phyloP scores from a whole-genome alignment of 1,284 basidiomycete species.

The Irpex lacteus region DNA sequence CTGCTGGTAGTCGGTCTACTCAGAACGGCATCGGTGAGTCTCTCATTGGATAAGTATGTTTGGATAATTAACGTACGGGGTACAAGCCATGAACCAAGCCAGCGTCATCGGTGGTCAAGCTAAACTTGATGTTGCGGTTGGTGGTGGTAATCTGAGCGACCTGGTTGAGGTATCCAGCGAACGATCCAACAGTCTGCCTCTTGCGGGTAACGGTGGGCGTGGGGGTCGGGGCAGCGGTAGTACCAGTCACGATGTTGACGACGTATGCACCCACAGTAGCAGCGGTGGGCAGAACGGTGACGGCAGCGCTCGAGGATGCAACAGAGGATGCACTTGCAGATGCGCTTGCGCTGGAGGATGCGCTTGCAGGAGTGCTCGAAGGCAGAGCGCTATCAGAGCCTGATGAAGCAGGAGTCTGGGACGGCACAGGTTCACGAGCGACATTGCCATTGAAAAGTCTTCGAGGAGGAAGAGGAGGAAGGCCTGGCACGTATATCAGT shows the following conservation, averaged over 20 bases:
- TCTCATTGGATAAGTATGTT: background rate
- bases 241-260: background rate
- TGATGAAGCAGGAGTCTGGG: background rate
- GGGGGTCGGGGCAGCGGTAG: background rate
- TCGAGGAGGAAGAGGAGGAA: background rate
- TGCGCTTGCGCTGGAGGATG: background rate
- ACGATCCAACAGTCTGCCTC: background rate
- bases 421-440: background rate
- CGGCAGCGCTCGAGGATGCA: background rate
- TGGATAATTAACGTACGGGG: background rate
- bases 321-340: no score
- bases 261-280: background rate
- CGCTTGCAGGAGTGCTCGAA: background rate
- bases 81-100: background rate
- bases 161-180: background rate
- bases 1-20: conserved; percentile 1
- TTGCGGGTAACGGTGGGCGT: background rate
- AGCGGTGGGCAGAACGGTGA: background rate
- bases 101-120: background rate
- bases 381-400: no score
- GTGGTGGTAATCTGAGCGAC: background rate
- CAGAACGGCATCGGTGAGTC: background rate
- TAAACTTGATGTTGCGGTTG: background rate
- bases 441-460: background rate
- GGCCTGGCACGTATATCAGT: background rate